A percentile compares a stretch with the other conserved stretches of the same genome.
These are phyloP conservation scores for Orbilia quercus DNA, from an alignment of 2,329 filamentous ascomycete genomes.

Conservation along the genomic window DNA sequence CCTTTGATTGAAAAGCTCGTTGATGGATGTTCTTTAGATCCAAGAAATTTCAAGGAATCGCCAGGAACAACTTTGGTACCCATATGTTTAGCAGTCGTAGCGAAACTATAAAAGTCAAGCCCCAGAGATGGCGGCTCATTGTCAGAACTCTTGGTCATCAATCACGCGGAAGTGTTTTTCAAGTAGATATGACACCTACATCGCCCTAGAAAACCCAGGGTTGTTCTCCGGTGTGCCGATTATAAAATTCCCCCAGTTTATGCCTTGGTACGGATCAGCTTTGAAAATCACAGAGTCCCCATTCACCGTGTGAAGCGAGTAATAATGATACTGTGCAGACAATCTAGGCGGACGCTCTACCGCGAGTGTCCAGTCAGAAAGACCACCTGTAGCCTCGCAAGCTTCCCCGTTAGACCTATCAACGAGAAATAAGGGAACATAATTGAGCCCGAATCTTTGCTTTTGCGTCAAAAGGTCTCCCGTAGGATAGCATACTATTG, in stretches of 20 bases:
- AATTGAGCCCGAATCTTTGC: background rate
- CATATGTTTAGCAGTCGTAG: too few relatives aligned
- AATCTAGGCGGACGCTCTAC: background rate
- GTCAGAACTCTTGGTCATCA: too few relatives aligned
- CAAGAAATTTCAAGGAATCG: background rate
- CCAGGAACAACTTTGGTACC: background rate
- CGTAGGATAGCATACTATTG: constrained; percentile 9
- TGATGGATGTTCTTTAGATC: background rate
- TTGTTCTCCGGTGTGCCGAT: background rate
- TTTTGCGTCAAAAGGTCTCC: background rate
- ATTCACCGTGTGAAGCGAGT: constrained; percentile 7
- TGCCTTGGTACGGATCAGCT: background rate
- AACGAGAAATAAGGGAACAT: background rate
- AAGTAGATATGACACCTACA: constrained; percentile 6
- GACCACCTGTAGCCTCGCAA: constrained; percentile 14
- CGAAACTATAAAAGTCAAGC: too few relatives aligned
- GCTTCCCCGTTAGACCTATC: background rate
- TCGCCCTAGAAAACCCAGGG: constrained; percentile 1
- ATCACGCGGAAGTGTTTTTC: too few relatives aligned
- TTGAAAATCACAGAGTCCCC: constrained; percentile 15
- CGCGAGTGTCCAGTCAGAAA: constrained; percentile 11
- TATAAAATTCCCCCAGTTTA: background rate
- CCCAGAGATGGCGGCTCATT: too few relatives aligned
- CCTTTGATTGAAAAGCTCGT: background rate
- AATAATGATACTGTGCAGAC: constrained; percentile 1